Base-by-base conservation (phyloP, 75 land plant species). In the Pinus tabuliformis region DNA sequence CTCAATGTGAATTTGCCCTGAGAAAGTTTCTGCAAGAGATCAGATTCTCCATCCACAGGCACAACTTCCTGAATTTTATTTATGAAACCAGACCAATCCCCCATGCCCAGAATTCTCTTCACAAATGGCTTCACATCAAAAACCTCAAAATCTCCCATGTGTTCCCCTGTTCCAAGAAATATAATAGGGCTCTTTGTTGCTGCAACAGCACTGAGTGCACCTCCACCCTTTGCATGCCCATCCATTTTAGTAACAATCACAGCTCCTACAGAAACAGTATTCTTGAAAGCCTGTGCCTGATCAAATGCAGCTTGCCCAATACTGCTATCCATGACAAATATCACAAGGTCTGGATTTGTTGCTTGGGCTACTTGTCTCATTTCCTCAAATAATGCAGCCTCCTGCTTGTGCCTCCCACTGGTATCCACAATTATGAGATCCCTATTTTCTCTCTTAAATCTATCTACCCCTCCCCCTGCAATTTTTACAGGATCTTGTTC, bases 161-260 rank as follows among this genome's bases (percentile, higher is more conserved):
- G 87, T 70, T 85, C 87, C 30, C 87, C 87, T 3, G 87, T 85
- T 45, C 87, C 87, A 56, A 85, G 75, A 68, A 85, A 85, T 28
- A 85, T 85, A 56, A 85, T 77, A 21, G 87, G 87, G 83, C 87
- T 85, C 72, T 83, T 85, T 52, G 87, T 85, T 59, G 87, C 86
- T 61, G 87, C 86, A 72, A 85, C 87, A 49, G 86, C 86, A 75
- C 87, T 83, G 17, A 85, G 86, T 30, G 87, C 87, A 59, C 87
- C 86, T 28, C 87, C 87, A 59, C 87, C 87, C 58, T 85, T 85
- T 28, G 87, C 87, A 83, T 85, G 87, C 15, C 87, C 87, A 78
- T 83, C 87, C 87, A 85, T 85, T 76, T 85, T 85, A 3, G 87
- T 85, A 24, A 83, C 80, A 74, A 85, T 83, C 37, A 85, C 86